These are phyloP conservation scores for Albugo laibachii DNA, from an alignment of 352 stramenopile species.

Conservation along the genomic window DNA sequence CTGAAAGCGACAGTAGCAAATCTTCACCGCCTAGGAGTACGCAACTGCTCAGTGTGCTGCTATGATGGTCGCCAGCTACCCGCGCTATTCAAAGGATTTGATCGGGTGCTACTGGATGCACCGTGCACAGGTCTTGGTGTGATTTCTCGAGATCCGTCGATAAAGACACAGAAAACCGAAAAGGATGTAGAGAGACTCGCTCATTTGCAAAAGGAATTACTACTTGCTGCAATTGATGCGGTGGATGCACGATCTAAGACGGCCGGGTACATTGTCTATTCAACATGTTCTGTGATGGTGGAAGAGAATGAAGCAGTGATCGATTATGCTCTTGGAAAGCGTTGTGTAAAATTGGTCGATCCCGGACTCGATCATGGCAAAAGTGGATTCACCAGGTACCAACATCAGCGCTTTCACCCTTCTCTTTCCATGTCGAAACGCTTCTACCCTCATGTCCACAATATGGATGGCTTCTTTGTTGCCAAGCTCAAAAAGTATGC, in stretches of 20 bases:
- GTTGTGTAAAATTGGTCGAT: slow-evolving; percentile 96
- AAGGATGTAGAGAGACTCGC: slow-evolving; percentile 80
- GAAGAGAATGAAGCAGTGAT: slow-evolving; percentile 95
- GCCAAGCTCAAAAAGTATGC: slow-evolving; percentile 98
- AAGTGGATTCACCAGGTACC: slow-evolving; percentile 83
- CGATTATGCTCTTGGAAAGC: slow-evolving; percentile 96
- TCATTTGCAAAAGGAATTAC: slow-evolving; percentile 97
- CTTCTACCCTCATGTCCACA: slow-evolving; percentile 99
- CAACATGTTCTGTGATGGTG: slow-evolving; percentile 91
- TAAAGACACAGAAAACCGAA: slow-evolving; percentile 96
- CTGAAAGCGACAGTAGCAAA: slow-evolving; percentile 97
- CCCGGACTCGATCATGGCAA: slow-evolving; percentile 92
- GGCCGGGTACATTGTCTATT: slow-evolving; percentile 97
- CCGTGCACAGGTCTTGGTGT: slow-evolving; percentile 97
- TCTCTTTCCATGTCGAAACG: slow-evolving; percentile 87
- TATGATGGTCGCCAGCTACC: slow-evolving; percentile 92
- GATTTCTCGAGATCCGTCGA: slow-evolving; percentile 94
- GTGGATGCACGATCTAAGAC: slow-evolving; percentile 92
- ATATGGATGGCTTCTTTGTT: slow-evolving; percentile 99
- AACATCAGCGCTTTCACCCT: slow-evolving; percentile 96
- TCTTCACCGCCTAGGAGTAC: slow-evolving; percentile 94
- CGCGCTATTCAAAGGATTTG: slow-evolving; percentile 90
- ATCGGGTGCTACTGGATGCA: slow-evolving; percentile 96
- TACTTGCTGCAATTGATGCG: slow-evolving; percentile 97
- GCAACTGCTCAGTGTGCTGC: slow-evolving; percentile 94